Evolutionary conservation across 2,329 filamentous ascomycete species (phyloP), one percentile per base, ranked within the genome.

Genomic region (Orbilia oligospora): DNA sequence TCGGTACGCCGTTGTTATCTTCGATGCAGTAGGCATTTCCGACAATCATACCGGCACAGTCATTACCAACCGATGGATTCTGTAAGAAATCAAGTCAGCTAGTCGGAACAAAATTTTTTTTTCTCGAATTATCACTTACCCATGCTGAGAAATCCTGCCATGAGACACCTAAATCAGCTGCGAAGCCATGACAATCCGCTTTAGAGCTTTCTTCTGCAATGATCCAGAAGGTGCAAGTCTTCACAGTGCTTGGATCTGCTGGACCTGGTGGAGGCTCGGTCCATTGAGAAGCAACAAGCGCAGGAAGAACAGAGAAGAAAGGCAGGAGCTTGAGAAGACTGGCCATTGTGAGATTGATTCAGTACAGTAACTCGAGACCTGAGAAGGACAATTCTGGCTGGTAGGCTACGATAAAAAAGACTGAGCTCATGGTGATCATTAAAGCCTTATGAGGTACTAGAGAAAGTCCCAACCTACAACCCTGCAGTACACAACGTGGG

Each of bases 1-100:
- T 58, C 5, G 49, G 36, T 18, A 33, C 24, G 65, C 46, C 65
- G 36, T 44, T 44, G 65, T 55, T 68, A 24, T 53, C 48, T 55
- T 68, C 65, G 30, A 68, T 56, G 14, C 65, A 68, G 14, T 68
- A 68, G 5, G 65, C 65, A 46, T 68, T 68, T 10, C 65, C 65
- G n/a, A 65, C 61, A 18, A 65, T n/a, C 48, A 68, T 68, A 22
- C 65, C 65, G 24, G 27, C 27, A 30, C 65, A 68, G 18, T 68
- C 65, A 9, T 46, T 36, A 1, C 65, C 65, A 27, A 68, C 51
- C 1, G 65, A 53, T n/a, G 65, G 65, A 41, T 68, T 68, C 65
- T 56, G 55, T 24, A 16, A 41, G n/a, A 49, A 41, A 41, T 41
- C 2, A 10, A 4, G 30, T 30, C 30, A 30, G 30, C 3, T 30